Evolutionary conservation across 805 yeast genomes (phyloP).

Genomic region (Saccharomyces jurei): DNA sequence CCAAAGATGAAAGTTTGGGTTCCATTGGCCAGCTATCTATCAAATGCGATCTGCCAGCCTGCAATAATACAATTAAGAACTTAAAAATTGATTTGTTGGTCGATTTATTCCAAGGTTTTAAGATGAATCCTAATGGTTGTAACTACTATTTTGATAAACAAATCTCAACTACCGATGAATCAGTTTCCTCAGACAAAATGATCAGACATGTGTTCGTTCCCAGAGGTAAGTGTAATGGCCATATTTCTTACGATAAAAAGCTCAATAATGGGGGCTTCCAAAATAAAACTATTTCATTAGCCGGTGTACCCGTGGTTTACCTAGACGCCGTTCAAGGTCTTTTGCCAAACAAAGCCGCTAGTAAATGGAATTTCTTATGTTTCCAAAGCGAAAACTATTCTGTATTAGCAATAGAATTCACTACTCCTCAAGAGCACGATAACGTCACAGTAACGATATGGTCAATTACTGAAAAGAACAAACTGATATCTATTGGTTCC

Average conservation of each 20-base stretch:
- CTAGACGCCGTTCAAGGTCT: conserved; percentile 87
- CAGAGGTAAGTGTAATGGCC: conserved; percentile 54
- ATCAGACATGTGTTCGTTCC: conserved; percentile 83
- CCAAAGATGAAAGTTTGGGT: conserved; percentile 1
- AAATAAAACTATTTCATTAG: conserved; percentile 23
- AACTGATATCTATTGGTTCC: conserved; percentile 41
- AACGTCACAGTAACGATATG: conserved; percentile 23
- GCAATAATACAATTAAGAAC: conserved; percentile 1
- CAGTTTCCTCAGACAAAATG: conserved; percentile 51
- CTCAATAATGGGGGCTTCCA: neutral
- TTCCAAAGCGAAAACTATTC: conserved; percentile 60
- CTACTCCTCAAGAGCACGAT: conserved; percentile 72
- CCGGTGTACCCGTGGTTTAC: conserved; percentile 43
- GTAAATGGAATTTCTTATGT: conserved; percentile 76
- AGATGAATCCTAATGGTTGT: conserved; percentile 69
- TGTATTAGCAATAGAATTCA: conserved; percentile 78
- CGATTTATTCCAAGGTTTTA: conserved; percentile 44
- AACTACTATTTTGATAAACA: conserved; percentile 57
- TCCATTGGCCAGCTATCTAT: conserved; percentile 11
- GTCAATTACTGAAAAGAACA: conserved; percentile 43
- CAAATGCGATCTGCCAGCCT: conserved; percentile 9
- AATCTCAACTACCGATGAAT: conserved; percentile 39
- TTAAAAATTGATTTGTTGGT: conserved; percentile 16
- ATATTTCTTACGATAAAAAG: conserved; percentile 29
- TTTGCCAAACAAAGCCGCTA: conserved; percentile 89